Base-by-base conservation (phyloP, 2,329 filamentous ascomycete species). In the Escovopsis sp. region DNA sequence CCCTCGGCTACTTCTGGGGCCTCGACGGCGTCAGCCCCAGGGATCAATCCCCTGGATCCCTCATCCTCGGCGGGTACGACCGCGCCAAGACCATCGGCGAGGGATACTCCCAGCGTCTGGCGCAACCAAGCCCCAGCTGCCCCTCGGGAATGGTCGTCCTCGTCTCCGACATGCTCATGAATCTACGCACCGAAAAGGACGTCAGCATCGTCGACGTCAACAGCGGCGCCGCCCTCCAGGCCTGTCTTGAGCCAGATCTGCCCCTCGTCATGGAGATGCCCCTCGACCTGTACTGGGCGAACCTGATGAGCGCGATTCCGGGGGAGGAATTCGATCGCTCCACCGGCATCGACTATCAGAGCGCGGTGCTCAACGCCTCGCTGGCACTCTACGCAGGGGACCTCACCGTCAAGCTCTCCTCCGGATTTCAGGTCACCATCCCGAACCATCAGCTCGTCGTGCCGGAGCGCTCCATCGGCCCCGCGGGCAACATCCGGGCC, bases 51-150 rank as follows among this genome's bases (percentile, higher is more conserved):
- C 11, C 23, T 1, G 43, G 43, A 0, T 43, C 40, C 19, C 31
- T 45, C n/a, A 31, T 44, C 4, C 14, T 45, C 0, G 43, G 43
- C 1, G 43, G 42, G 0, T 45, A 39, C 16, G 35, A 43, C 35
- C 36, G 35, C 28, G 41, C 39, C 13, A 44, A 44, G 29, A 43
- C 42, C 0, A 31, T 31, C 21, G 41, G 41, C 9, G 21, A 39
- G 7, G 36, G 38, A n/a, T 13, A 27, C 1, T 40, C 38, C 6
- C 27, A 15, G 12, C 15, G 15, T 3, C 33, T 41, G 2, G 18
- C 31, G 1, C 11, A 23, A 3, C 17, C 5, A 3, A 31, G n/a
- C n/a, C n/a, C 13, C 8, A 29, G 17, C 2, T 43, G 39, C 10
- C 30, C 11, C 11, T 36, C 13, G 4, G 26, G 36, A 2, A 39